A percentile compares a stretch with the other conserved stretches of the same genome.
Conservation (phyloP, 345 rosid species). For the Abelmoschus esculentus region DNA sequence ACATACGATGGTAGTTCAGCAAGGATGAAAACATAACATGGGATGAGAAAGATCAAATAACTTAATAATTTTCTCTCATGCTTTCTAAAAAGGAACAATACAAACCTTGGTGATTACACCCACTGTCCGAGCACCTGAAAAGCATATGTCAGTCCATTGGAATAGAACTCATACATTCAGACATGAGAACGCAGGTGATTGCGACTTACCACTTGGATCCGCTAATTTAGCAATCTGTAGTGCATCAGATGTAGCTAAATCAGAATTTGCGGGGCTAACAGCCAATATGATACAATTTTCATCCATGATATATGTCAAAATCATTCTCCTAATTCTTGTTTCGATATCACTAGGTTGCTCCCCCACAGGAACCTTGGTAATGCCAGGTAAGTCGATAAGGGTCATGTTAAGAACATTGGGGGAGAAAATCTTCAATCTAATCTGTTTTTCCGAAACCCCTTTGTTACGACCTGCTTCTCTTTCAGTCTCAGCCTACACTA, state of each 20-base stretch:
- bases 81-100: conserved; percentile 2
- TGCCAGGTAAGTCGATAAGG: conserved; percentile 66
- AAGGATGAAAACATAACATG: background rate
- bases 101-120: conserved; percentile 69
- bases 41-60: background rate
- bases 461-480: conserved; percentile 52
- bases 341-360: conserved; percentile 66
- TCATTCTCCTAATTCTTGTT: conserved; percentile 47
- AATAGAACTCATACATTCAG: conserved; percentile 9
- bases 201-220: conserved; percentile 46
- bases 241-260: conserved; percentile 72
- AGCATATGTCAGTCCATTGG: background rate
- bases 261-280: conserved; percentile 65
- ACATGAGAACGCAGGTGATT: background rate
- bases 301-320: conserved; percentile 36
- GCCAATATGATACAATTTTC: conserved; percentile 58
- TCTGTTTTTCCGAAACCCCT: conserved; percentile 54
- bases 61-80: background rate
- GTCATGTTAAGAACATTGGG: conserved; percentile 63
- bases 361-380: conserved; percentile 68
- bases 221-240: conserved; percentile 56
- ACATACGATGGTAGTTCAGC: background rate
- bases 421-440: conserved; percentile 46
- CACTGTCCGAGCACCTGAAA: conserved; percentile 55
- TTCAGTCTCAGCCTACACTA: conserved; percentile 56